A percentile compares a stretch with the other conserved stretches of the same genome.
Conservation (phyloP, 2,329 filamentous ascomycete genomes). For the Aspergillus viridinutans region DNA sequence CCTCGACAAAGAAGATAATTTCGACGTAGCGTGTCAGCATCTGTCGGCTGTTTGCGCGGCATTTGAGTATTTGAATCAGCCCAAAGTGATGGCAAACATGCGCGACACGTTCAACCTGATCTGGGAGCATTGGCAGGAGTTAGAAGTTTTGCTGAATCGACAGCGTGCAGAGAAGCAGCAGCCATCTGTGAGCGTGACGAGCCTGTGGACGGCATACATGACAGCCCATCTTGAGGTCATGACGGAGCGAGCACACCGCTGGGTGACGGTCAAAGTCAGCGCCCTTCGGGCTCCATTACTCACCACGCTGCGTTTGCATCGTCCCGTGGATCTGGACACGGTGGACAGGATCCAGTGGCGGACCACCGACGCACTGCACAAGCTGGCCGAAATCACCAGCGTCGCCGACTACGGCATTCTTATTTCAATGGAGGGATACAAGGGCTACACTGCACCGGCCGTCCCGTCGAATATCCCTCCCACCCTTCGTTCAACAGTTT, state of each 20-base stretch:
- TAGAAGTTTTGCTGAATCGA: constrained; percentile 15
- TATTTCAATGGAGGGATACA: constrained; percentile 24
- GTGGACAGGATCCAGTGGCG: constrained; percentile 13
- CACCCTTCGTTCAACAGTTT: neutral
- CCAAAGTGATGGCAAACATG: constrained; percentile 7
- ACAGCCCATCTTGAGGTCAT: constrained; percentile 19
- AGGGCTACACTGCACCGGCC: constrained; percentile 7
- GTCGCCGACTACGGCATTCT: constrained; percentile 20
- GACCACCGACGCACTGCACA: constrained; percentile 10
- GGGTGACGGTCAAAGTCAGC: constrained; percentile 16
- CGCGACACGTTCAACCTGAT: constrained; percentile 23
- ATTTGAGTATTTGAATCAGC: constrained; percentile 24
- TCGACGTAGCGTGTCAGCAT: constrained; percentile 21
- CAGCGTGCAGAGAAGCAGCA: constrained; percentile 2
- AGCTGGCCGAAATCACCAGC: constrained; percentile 8
- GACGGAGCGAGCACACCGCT: constrained; percentile 19
- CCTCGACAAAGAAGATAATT: constrained; percentile 13
- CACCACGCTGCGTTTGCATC: constrained; percentile 4
- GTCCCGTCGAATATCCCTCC: neutral
- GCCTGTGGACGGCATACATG: constrained; percentile 21
- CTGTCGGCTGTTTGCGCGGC: constrained; percentile 17
- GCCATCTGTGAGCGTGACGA: constrained; percentile 10
- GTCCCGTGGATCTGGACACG: neutral
- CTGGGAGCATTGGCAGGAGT: constrained; percentile 12
- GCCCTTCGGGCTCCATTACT: constrained; percentile 12